These are phyloP conservation scores for Cryptosporidium ryanae DNA, from an alignment of 169 alveolate species.

Conservation along the genomic window DNA sequence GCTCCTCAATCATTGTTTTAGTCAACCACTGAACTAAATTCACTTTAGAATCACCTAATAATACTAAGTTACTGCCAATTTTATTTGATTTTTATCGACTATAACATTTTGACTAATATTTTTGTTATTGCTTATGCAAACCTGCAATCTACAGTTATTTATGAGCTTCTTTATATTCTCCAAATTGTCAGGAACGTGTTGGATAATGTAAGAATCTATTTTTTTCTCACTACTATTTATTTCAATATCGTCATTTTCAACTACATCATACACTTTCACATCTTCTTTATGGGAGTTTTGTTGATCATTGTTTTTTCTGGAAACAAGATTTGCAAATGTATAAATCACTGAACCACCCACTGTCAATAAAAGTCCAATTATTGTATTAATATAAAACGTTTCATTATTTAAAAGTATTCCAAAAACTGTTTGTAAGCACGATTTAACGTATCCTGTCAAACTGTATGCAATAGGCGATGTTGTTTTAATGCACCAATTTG, in stretches of 20 bases:
- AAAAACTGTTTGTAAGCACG: constrained; percentile 35
- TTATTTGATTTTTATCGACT: not conserved
- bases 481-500: constrained; percentile 40
- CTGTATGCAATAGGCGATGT: constrained; percentile 72
- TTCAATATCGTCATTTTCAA: no score
- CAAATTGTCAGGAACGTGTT: no score
- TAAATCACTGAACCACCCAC: constrained; percentile 60
- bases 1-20: not conserved
- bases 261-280: no score
- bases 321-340: constrained; percentile 19
- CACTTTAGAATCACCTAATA: not conserved
- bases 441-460: constrained; percentile 59
- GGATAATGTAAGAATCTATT: no score
- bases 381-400: constrained; percentile 1
- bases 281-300: no score
- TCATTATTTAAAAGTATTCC: constrained; percentile 49
- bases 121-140: not conserved
- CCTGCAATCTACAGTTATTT: not conserved
- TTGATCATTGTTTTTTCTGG: no score
- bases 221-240: no score
- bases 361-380: constrained; percentile 42
- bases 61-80: not conserved
- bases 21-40: not conserved
- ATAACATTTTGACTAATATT: not conserved
- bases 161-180: no score